Evolutionary conservation across 139 green algal genomes (phyloP).

Genomic region (Chlamydomonas eustigma): DNA sequence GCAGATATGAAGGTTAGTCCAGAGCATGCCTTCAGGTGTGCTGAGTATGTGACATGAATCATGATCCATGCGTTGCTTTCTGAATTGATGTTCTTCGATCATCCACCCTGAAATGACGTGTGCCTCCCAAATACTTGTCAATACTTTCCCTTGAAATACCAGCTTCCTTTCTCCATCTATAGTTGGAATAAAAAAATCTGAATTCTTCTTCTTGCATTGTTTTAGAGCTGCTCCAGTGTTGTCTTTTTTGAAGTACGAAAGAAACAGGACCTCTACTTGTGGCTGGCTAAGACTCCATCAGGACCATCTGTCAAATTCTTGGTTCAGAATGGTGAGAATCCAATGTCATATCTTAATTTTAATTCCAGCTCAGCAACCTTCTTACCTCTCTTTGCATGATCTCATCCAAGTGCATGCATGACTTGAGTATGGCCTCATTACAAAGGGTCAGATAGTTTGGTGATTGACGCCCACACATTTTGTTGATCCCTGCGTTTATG

Average conservation of each 20-base stretch:
- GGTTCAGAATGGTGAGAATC: constrained; percentile 43
- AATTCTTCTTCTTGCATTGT: not conserved
- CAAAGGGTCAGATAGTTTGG: too few species aligned
- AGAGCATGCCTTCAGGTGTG: not conserved
- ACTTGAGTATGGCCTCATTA: not conserved
- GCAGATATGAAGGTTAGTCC: constrained; percentile 81
- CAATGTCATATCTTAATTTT: too few species aligned
- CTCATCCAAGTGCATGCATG: not conserved
- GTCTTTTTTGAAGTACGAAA: constrained; percentile 98
- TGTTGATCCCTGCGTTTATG: not conserved
- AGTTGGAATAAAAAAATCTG: not conserved
- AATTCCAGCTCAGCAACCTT: too few species aligned
- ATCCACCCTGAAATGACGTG: not conserved
- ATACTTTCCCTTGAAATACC: not conserved
- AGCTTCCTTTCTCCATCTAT: not conserved
- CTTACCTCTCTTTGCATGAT: too few species aligned
- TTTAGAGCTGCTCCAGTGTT: constrained; percentile 75
- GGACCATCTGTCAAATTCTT: constrained; percentile 96
- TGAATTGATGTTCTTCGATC: not conserved
- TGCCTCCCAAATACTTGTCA: not conserved
- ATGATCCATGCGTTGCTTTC: too few species aligned
- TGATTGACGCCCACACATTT: too few species aligned
- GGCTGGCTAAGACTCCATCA: constrained; percentile 83
- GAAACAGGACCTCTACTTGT: constrained; percentile 95
- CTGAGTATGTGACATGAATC: too few species aligned